Evolutionary conservation across 2,329 filamentous ascomycete genomes (phyloP).

Genomic region (Arthrinium phaeospermum): DNA sequence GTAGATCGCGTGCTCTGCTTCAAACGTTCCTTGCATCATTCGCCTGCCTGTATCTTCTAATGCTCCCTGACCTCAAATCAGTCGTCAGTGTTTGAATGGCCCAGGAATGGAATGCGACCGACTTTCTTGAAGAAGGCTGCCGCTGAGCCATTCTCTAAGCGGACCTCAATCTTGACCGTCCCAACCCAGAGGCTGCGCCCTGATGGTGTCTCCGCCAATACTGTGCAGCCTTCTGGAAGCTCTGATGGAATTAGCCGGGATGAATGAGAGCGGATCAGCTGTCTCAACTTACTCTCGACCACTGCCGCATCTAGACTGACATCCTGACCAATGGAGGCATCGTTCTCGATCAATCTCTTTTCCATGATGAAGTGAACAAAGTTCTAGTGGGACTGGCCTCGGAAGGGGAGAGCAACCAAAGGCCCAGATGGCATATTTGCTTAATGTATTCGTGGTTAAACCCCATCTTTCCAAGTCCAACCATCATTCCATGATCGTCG

Average conservation of each 20-base stretch:
- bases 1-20: neutral
- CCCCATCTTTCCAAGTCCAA: too few species aligned
- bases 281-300: neutral
- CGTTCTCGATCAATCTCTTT: neutral
- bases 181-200: neutral
- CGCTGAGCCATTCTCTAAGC: neutral
- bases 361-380: too few species aligned
- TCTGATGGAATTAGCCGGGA: neutral
- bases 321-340: conserved; percentile 15
- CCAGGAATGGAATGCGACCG: neutral
- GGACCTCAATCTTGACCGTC: neutral
- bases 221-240: neutral
- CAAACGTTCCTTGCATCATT: neutral
- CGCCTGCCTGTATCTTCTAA: neutral
- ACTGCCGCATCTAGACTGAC: neutral
- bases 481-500: too few species aligned
- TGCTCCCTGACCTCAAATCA: neutral
- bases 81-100: neutral
- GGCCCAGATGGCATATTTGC: too few species aligned
- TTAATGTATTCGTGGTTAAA: too few species aligned
- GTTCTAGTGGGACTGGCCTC: too few species aligned
- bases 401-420: too few species aligned
- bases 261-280: too few species aligned
- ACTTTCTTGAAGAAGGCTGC: neutral
- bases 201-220: neutral